These are phyloP conservation scores for Magnaporthiopsis rhizophila DNA, from an alignment of 2,329 filamentous ascomycete genomes.

Conservation along the genomic window DNA sequence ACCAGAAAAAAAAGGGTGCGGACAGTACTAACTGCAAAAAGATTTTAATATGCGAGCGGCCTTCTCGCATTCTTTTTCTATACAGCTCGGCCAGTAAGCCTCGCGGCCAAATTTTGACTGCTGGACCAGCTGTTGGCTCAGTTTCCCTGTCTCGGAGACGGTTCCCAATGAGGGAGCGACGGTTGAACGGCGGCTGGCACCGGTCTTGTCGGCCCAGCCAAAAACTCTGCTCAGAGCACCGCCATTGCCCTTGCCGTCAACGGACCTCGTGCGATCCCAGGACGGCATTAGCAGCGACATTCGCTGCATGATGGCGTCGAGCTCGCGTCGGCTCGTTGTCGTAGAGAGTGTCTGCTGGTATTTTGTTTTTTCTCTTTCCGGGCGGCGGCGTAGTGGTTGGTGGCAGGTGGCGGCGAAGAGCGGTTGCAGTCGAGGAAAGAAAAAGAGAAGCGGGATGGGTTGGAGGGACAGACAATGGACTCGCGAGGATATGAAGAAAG, in stretches of 20 bases:
- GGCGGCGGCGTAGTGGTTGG: not conserved
- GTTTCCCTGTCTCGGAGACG: not conserved
- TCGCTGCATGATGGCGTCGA: constrained; percentile 32
- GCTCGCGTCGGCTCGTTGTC: not conserved
- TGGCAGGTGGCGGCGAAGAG: not conserved
- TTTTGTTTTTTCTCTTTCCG: not conserved
- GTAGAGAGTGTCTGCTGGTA: not conserved
- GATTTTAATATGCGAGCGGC: constrained; percentile 81
- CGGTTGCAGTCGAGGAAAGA: not conserved
- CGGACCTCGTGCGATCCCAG: constrained; percentile 23
- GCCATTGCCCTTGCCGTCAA: constrained; percentile 11
- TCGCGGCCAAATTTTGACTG: constrained; percentile 19
- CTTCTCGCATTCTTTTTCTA: constrained; percentile 88
- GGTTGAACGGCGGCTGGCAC: constrained; percentile 7
- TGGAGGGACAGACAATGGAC: too few species aligned
- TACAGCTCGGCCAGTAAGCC: constrained; percentile 44
- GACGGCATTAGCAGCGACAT: constrained; percentile 36
- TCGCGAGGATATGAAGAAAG: not conserved
- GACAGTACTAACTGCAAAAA: constrained; percentile 53
- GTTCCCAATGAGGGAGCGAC: not conserved
- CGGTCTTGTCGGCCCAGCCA: constrained; percentile 55
- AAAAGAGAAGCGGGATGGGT: not conserved
- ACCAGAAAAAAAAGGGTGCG: not conserved
- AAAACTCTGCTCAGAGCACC: constrained; percentile 36
- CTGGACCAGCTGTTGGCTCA: not conserved